Percentiles rank a stretch among this genome's conserved stretches.
Conservation (phyloP, 108 stramenopile genomes). For the Fragilaria radians region DNA sequence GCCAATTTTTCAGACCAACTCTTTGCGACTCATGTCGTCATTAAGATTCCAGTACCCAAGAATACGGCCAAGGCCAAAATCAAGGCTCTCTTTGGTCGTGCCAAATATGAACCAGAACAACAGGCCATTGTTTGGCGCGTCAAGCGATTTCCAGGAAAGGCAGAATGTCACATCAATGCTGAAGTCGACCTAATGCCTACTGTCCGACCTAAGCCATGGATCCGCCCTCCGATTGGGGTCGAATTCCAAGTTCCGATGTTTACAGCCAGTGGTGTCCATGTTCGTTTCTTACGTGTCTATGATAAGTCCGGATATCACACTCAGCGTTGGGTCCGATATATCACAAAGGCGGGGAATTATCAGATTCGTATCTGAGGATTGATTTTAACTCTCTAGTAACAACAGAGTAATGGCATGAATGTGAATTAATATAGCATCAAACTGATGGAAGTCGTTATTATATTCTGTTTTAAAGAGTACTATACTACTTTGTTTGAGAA, state of each 20-base stretch:
- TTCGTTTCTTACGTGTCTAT: slow-evolving; percentile 95
- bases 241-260: slow-evolving; percentile 99
- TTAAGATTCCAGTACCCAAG: slow-evolving; percentile 95
- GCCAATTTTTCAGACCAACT: slow-evolving; percentile 91
- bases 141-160: slow-evolving; percentile 91
- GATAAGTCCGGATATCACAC: slow-evolving; percentile 96
- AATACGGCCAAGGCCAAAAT: slow-evolving; percentile 96
- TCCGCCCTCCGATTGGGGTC: slow-evolving; percentile 89
- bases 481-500: background rate
- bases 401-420: no score
- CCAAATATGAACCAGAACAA: slow-evolving; percentile 97
- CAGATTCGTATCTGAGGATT: slow-evolving; percentile 91
- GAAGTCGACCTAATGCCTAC: slow-evolving; percentile 94
- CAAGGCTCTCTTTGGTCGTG: slow-evolving; percentile 86
- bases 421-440: no score
- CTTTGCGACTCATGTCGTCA: slow-evolving; percentile 92
- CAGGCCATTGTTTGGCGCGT: slow-evolving; percentile 97
- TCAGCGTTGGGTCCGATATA: slow-evolving; percentile 97
- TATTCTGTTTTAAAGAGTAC: background rate
- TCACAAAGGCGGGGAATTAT: slow-evolving; percentile 95
- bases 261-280: slow-evolving; percentile 95
- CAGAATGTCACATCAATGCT: slow-evolving; percentile 89
- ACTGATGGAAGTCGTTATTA: background rate
- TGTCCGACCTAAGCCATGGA: slow-evolving; percentile 94
- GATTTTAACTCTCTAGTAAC: no score